Conservation (phyloP, 176 grass and related monocot species). For the Lolium perenne region DNA sequence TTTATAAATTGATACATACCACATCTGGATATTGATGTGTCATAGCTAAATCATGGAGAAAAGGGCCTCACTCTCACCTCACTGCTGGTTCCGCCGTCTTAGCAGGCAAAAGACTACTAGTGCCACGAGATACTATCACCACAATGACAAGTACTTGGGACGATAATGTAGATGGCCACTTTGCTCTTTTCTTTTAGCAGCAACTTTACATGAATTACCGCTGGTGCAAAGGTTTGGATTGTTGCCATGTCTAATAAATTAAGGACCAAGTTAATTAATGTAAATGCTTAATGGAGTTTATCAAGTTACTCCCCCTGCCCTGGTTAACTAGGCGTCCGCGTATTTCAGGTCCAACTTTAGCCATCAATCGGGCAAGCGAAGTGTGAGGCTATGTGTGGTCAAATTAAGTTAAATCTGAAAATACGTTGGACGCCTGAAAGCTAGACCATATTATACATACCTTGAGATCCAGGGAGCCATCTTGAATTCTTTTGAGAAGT, state of each 20-base stretch:
- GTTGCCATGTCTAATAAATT: constrained; percentile 6
- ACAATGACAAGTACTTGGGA: background rate
- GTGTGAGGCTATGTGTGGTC: background rate
- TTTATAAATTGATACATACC: background rate
- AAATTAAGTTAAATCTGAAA: background rate
- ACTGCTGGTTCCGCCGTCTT: background rate
- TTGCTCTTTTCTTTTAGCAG: constrained; percentile 2
- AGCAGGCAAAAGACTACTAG: background rate
- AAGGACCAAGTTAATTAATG: background rate
- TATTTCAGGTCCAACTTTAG: background rate
- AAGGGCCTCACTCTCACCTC: constrained; percentile 6
- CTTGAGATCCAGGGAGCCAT: background rate
- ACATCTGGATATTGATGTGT: background rate
- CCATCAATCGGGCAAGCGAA: background rate
- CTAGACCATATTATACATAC: background rate
- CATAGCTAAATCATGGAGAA: background rate
- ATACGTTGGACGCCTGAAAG: background rate
- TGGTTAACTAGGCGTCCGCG: background rate
- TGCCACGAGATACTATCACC: background rate
- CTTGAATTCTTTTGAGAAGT: constrained; percentile 7
- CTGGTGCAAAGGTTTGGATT: background rate
- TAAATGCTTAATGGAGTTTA: background rate
- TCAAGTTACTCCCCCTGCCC: background rate
- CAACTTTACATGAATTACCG: background rate
- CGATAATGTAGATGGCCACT: background rate